Evolutionary conservation across 139 green algal species (phyloP), one percentile per base, ranked within the genome.

Genomic region (Diplosphaera chodatii): DNA sequence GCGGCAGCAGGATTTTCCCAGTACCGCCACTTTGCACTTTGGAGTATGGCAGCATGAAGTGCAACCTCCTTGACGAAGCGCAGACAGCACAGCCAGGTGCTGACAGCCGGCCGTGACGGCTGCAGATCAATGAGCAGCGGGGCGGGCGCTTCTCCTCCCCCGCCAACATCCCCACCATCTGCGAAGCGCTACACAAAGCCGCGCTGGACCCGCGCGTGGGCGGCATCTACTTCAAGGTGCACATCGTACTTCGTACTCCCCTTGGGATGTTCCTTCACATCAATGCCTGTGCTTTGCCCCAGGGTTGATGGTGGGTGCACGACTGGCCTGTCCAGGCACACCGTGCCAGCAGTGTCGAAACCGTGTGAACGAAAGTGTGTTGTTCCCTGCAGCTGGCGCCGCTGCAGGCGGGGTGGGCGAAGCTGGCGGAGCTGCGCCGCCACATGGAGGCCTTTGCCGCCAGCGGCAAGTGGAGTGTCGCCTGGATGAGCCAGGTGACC

Each of bases 211-310:
- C 93, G 0, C 83, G 93, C 22, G 70, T 98, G 20, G 72, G 37
- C 32, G 91, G 90, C 5, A 70, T 98, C 34, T 81, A 82, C 28
- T 77, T 98, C n/a, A 94, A 96, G 74, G 85, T 98, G 31, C n/a
- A n/a, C n/a, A n/a, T n/a, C n/a, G n/a, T n/a, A n/a, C n/a, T n/a
- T n/a, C n/a, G n/a, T n/a, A n/a, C n/a, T n/a, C n/a, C n/a, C n/a
- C n/a, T n/a, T n/a, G n/a, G n/a, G n/a, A n/a, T n/a, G n/a, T n/a
- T n/a, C n/a, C n/a, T n/a, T n/a, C n/a, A n/a, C n/a, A n/a, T n/a
- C n/a, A n/a, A n/a, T n/a, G n/a, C n/a, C n/a, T n/a, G n/a, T n/a
- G n/a, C n/a, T n/a, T n/a, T n/a, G n/a, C n/a, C n/a, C n/a, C n/a
- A n/a, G n/a, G n/a, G n/a, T n/a, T n/a, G n/a, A n/a, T n/a, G n/a